These are phyloP conservation scores for Quercus alba DNA, from an alignment of 306 rosid species.

Conservation along the genomic window DNA sequence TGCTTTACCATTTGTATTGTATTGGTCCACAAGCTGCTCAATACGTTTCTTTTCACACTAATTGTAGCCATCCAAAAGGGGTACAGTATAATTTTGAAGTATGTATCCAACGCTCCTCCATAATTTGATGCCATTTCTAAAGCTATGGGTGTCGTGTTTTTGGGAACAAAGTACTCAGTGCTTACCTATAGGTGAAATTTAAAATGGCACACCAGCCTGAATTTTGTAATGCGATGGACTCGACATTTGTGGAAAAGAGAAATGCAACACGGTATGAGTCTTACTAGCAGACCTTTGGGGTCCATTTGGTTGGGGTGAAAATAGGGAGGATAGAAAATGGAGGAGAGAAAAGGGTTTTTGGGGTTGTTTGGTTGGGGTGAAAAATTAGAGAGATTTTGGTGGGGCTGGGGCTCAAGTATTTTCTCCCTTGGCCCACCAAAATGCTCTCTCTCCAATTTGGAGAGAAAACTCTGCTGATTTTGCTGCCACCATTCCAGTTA, in stretches of 20 bases:
- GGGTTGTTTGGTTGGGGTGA: too few species aligned
- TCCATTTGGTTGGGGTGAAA: too few species aligned
- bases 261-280: not conserved
- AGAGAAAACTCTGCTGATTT: too few species aligned
- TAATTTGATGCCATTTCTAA: not conserved
- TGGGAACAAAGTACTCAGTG: not conserved
- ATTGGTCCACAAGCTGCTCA: not conserved
- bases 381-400: too few species aligned
- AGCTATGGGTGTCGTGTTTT: not conserved
- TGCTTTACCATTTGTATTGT: not conserved
- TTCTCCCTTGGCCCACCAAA: too few species aligned
- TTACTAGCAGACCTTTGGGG: too few species aligned
- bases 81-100: not conserved
- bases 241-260: not conserved
- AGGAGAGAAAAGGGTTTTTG: too few species aligned
- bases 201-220: not conserved
- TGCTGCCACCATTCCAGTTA: too few species aligned
- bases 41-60: not conserved
- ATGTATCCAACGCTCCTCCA: not conserved
- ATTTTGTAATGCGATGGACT: not conserved
- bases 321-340: too few species aligned
- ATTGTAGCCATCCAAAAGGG: not conserved
- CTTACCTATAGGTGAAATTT: not conserved
- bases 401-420: too few species aligned
- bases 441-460: too few species aligned